Conservation (phyloP, 1,284 basidiomycete species). For the Trametes pubescens region DNA sequence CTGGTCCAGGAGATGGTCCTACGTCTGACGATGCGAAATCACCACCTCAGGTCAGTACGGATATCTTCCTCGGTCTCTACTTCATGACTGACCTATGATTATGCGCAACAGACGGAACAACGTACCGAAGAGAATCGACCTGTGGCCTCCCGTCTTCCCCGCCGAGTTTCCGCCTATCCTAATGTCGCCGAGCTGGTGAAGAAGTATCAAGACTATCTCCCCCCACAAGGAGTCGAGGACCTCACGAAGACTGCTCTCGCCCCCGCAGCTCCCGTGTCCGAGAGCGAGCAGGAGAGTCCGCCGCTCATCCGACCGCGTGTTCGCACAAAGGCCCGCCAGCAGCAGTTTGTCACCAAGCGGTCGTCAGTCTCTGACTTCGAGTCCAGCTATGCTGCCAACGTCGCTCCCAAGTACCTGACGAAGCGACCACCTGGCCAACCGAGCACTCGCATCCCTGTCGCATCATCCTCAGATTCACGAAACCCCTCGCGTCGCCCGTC, state of each 20-base stretch:
- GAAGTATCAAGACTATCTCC: conserved; percentile 81
- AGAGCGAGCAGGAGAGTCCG: conserved; percentile 75
- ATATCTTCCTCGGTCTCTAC: background rate
- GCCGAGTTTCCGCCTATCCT: conserved; percentile 62
- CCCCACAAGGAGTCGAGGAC: conserved; percentile 74
- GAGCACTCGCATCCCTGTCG: conserved; percentile 59
- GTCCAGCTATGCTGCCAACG: conserved; percentile 88
- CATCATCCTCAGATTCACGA: conserved; percentile 60
- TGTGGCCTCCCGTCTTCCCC: conserved; percentile 72
- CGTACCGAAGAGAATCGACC: conserved; percentile 22
- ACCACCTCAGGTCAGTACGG: conserved; percentile 38
- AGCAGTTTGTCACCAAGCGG: conserved; percentile 52
- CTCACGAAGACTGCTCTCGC: conserved; percentile 72
- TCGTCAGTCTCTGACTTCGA: conserved; percentile 86
- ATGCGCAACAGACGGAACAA: conserved; percentile 2
- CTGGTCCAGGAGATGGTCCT: conserved; percentile 53
- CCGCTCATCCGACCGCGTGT: conserved; percentile 47
- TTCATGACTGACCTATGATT: background rate
- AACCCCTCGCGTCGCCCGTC: conserved; percentile 71
- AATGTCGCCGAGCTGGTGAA: conserved; percentile 88
- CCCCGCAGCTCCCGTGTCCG: conserved; percentile 63
- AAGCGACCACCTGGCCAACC: conserved; percentile 51
- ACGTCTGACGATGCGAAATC: conserved; percentile 38
- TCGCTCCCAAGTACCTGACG: conserved; percentile 74
- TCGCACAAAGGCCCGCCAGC: conserved; percentile 55